phyloP scores from a whole-genome alignment of 805 yeast species.

The Hagleromyces aurorensis region DNA sequence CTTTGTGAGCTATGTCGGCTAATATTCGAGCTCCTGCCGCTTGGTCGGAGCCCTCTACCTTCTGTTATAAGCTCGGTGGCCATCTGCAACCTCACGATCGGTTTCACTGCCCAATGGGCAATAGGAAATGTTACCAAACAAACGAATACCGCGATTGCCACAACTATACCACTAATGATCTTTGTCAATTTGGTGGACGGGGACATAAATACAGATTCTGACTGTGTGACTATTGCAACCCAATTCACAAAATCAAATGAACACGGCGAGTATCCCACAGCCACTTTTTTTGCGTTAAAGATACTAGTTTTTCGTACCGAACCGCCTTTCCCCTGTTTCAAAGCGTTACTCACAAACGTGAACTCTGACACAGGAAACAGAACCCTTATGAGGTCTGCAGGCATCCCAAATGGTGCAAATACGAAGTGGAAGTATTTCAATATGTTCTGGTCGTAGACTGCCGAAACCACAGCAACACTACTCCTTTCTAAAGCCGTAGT shows the following conservation, averaged over 20 bases:
- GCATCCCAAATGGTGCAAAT: conserved; percentile 32
- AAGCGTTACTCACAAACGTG: conserved; percentile 31
- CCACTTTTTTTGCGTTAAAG: conserved; percentile 35
- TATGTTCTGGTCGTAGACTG: conserved; percentile 18
- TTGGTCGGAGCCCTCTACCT: conserved; percentile 35
- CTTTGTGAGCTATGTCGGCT: conserved; percentile 20
- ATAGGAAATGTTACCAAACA: conserved; percentile 71
- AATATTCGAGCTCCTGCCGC: conserved; percentile 11
- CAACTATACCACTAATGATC: conserved; percentile 68
- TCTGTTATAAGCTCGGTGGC: conserved; percentile 60
- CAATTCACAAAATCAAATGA: conserved; percentile 43
- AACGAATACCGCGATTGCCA: conserved; percentile 70
- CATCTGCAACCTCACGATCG: conserved; percentile 67
- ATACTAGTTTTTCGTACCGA: conserved; percentile 33
- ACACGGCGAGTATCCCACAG: conserved; percentile 50
- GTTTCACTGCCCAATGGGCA: conserved; percentile 78
- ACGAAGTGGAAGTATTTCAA: conserved; percentile 35
- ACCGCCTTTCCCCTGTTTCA: conserved; percentile 36
- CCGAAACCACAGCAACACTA: conserved; percentile 28
- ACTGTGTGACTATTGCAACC: conserved; percentile 70
- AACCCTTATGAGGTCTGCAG: conserved; percentile 12
- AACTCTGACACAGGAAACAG: conserved; percentile 25
- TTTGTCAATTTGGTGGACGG: conserved; percentile 57
- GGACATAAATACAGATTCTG: conserved; percentile 45
- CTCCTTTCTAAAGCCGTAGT: conserved; percentile 36